Base-by-base conservation (phyloP, 306 rosid genomes). In the Arachis stenosperma region DNA sequence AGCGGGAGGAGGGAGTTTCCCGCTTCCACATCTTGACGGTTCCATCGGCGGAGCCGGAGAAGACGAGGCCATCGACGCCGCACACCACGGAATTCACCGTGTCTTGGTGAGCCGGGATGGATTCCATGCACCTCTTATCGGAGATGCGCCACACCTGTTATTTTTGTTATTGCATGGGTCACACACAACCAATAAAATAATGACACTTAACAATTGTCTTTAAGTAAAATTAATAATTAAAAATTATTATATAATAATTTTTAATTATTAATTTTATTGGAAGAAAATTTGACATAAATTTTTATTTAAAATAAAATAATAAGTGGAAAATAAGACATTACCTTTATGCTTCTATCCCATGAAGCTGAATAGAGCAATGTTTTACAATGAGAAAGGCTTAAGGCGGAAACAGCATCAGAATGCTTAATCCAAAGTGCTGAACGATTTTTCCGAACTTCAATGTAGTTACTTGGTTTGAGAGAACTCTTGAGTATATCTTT, bases 21-120 rank as follows among this genome's bases (percentile, higher is more conserved):
- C 83, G 80, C 70, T 67, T 37, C 98, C 97, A 93, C 9, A 86
- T 80, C 79, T 88, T 91, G 4, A 92, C 98, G 1, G 92, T 91
- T 0, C 98, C 98, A 56, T 94, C 98, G 0, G 98, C 98, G 0
- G 98, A 90, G 2, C 98, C 97, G 0, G 98, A 81, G 65, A 84
- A 86, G 8, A 94, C 61, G 53, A 83, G 2, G 1, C 83, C 91
- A 0, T 75, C 89, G 1, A 33, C 9, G 39, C 87, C 79, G 6
- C 96, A 73, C 4, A 88, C 92, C 5, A 94, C 91, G 0, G 96
- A 70, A 69, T 94, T 94, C 0, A 94, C 96, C 1, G 97, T 96
- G 58, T 94, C 98, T 2, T 91, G 86, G 52, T 94, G 97, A 0
- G 88, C 92, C 2, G 74, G 62, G 17, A 94, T 86, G 0, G 98